A percentile compares a stretch with the other conserved stretches of the same genome.
Conservation (phyloP, 805 yeast species). For the Peterozyma toletana region DNA sequence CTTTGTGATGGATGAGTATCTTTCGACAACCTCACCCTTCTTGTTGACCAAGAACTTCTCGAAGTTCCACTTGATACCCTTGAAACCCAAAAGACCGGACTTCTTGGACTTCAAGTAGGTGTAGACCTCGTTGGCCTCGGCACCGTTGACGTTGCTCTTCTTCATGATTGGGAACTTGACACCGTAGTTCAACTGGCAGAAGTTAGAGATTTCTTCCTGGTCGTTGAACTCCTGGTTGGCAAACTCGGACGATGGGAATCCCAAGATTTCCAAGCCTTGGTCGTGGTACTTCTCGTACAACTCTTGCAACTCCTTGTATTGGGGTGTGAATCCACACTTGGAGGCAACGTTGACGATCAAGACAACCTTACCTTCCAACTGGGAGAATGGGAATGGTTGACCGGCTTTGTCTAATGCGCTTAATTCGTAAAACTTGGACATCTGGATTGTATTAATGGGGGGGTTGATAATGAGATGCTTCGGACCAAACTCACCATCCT, state of each 20-base stretch:
- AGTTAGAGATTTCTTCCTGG: constrained; percentile 60
- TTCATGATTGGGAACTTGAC: constrained; percentile 85
- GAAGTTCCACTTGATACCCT: constrained; percentile 56
- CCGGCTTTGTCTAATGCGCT: constrained; percentile 57
- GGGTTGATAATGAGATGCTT: too few relatives aligned
- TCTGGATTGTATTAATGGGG: constrained; percentile 11
- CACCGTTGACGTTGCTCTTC: constrained; percentile 88
- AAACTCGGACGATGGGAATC: constrained; percentile 91
- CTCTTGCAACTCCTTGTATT: constrained; percentile 63
- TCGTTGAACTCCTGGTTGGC: constrained; percentile 72
- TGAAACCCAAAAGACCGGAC: constrained; percentile 60
- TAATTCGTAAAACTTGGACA: constrained; percentile 62
- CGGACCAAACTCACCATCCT: too few relatives aligned
- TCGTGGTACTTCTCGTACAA: constrained; percentile 59
- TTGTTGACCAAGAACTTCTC: constrained; percentile 52
- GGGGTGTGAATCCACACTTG: constrained; percentile 75
- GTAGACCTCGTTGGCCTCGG: constrained; percentile 72
- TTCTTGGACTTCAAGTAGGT: constrained; percentile 60
- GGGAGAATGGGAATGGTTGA: constrained; percentile 48
- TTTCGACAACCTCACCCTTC: constrained; percentile 44
- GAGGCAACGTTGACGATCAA: constrained; percentile 84
- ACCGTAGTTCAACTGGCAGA: constrained; percentile 79
- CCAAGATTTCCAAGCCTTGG: constrained; percentile 61
- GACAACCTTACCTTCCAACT: constrained; percentile 74
- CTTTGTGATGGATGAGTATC: constrained; percentile 55